Evolutionary conservation across 2,329 filamentous ascomycete genomes (phyloP).

Genomic region (Fusarium sp.): DNA sequence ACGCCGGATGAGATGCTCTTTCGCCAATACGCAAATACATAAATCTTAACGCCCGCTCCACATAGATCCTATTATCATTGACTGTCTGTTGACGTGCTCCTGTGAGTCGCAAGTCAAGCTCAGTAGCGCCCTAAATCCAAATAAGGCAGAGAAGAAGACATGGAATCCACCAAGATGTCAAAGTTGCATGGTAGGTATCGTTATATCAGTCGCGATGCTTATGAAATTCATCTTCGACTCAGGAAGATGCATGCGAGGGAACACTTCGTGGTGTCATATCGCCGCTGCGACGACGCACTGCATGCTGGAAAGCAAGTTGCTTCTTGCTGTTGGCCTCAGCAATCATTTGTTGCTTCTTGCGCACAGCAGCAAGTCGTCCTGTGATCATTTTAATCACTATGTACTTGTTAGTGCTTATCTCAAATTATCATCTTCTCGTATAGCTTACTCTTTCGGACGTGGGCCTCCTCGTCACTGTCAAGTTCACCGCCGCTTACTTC

Average conservation of each 20-base stretch:
- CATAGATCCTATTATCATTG: conserved; percentile 31
- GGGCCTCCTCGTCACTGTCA: conserved; percentile 77
- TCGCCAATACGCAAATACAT: conserved; percentile 26
- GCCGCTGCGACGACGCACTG: conserved; percentile 63
- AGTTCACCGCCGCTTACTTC: conserved; percentile 58
- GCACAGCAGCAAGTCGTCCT: conserved; percentile 64
- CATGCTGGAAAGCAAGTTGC: conserved; percentile 56
- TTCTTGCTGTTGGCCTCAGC: conserved; percentile 65
- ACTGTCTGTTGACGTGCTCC: conserved; percentile 44
- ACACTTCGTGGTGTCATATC: conserved; percentile 67
- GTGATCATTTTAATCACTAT: conserved; percentile 72
- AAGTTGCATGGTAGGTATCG: conserved; percentile 39
- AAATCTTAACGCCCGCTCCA: conserved; percentile 44
- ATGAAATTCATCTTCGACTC: conserved; percentile 8
- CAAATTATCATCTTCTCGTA: background rate
- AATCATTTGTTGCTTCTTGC: conserved; percentile 71
- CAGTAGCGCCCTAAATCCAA: conserved; percentile 39
- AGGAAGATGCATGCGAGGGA: conserved; percentile 58
- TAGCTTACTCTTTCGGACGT: conserved; percentile 76
- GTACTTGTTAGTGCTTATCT: conserved; percentile 38
- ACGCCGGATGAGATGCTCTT: conserved; percentile 45
- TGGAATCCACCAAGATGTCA: conserved; percentile 36
- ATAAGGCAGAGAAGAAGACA: conserved; percentile 38
- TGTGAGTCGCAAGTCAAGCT: conserved; percentile 41
- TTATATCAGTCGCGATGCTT: conserved; percentile 29